Evolutionary conservation across 768 basidiomycete genomes (phyloP).

Genomic region (Psilocybe cyanescens): DNA sequence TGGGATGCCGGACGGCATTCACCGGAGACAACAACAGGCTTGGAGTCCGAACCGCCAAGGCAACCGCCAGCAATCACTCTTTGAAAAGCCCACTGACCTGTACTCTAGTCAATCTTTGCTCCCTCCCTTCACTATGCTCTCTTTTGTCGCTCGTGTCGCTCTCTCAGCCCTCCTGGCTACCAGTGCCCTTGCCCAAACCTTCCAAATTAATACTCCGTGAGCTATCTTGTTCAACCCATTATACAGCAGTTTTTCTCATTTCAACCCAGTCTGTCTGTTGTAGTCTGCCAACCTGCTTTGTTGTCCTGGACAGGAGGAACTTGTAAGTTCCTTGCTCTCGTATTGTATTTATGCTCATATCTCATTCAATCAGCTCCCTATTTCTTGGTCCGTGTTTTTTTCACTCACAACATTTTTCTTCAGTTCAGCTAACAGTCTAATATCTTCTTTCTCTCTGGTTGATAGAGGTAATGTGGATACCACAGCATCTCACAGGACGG

Average conservation of each 20-base stretch:
- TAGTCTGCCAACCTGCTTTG: slow-evolving; percentile 28
- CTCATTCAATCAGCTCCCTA: slow-evolving; percentile 25
- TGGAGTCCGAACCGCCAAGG: not conserved
- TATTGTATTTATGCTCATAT: not conserved
- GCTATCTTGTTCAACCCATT: not conserved
- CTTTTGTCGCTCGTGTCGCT: slow-evolving; percentile 23
- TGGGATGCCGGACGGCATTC: not conserved
- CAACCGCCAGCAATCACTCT: slow-evolving; percentile 12
- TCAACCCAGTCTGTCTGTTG: slow-evolving; percentile 22
- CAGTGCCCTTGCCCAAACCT: slow-evolving; percentile 25
- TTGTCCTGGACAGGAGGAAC: slow-evolving; percentile 30
- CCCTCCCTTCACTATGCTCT: slow-evolving; percentile 24
- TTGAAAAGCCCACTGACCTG: slow-evolving; percentile 1
- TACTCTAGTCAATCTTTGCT: slow-evolving; percentile 1
- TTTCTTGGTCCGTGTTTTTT: slow-evolving; percentile 29
- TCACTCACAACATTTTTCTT: not conserved
- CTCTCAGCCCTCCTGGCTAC: slow-evolving; percentile 20
- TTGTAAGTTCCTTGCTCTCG: slow-evolving; percentile 10
- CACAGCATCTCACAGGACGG: not conserved
- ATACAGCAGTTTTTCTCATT: not conserved
- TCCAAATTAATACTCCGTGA: slow-evolving; percentile 30
- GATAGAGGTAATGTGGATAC: not conserved
- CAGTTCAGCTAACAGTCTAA: not conserved
- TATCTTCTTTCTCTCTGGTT: not conserved
- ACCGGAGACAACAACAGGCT: not conserved